Evolutionary conservation across 805 yeast species (phyloP), one percentile per base, ranked within the genome.

Genomic region (Priceomyces fermenticarens): DNA sequence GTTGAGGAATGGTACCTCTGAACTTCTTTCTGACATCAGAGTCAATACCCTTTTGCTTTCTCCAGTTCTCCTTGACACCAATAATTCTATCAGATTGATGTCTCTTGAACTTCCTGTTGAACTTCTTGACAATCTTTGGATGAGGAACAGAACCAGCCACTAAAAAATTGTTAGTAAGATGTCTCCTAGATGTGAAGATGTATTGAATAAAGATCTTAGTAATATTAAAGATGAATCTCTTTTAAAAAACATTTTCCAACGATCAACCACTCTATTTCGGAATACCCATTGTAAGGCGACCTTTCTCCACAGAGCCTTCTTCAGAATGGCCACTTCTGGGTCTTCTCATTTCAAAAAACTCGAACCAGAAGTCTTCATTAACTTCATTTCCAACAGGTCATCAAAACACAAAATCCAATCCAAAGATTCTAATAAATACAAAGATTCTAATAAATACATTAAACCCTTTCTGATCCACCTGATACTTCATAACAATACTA

Each of bases 31-130:
- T 93, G 73, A 95, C 97, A 80, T 88, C 83, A 62, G 98, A 90
- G 83, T 93, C 99, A 73, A 93, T 93, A 93, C 99, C 99, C 88
- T 93, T 93, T 80, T 95, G 99, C 81, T 93, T 91, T 88, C 99
- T 93, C 99, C 99, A 95, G 84, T 83, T 85, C 79, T 88, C 97
- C 67, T 88, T 78, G 62, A 93, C 97, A 80, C 99, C 90, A 83
- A 83, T 84, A 80, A 89, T 91, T 80, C 97, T 88, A 85, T 93
- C 99, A 75, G 97, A 89, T 83, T 93, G 99, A 77, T 91, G 98
- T 82, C 99, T 89, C 91, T 90, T 95, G 87, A 93, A 93, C 84
- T 85, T 86, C 83, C 88, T 88, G 70, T 89, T 72, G 88, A 90
- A 93, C 89, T 93, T 93, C 91, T 93, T 95, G 75, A 91, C 97